phyloP scores from a whole-genome alignment of 2,329 filamentous ascomycete species.

The Clonostachys rosea region DNA sequence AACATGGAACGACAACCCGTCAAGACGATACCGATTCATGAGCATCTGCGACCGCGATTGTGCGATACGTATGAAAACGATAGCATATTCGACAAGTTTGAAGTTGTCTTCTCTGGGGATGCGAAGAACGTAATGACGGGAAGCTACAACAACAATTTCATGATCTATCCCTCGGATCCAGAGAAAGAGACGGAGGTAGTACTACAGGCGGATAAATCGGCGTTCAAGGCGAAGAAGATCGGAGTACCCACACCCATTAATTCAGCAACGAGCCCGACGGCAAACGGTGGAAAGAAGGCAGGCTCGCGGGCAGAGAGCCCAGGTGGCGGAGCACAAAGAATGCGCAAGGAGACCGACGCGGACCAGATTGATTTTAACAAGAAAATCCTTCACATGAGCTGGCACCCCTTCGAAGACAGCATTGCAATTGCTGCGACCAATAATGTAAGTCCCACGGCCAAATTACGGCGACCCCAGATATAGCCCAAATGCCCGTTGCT shows the following conservation, averaged over 20 bases:
- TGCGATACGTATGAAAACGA: slow-evolving; percentile 99
- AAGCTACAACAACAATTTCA: slow-evolving; percentile 99
- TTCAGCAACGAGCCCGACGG: slow-evolving; percentile 65
- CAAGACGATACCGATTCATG: slow-evolving; percentile 98
- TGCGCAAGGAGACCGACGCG: slow-evolving; percentile 98
- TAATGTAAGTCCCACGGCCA: slow-evolving; percentile 66
- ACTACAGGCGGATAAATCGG: slow-evolving; percentile 95
- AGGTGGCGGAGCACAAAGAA: slow-evolving; percentile 72
- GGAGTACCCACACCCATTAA: slow-evolving; percentile 97
- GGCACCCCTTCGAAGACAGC: slow-evolving; percentile 99
- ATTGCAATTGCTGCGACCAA: slow-evolving; percentile 99
- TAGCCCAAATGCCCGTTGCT: neutral
- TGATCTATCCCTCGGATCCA: slow-evolving; percentile 97
- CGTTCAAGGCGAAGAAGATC: slow-evolving; percentile 99
- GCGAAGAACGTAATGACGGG: slow-evolving; percentile 99
- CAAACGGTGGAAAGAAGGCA: slow-evolving; percentile 78
- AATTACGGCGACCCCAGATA: neutral
- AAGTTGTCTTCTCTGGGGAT: slow-evolving; percentile 97
- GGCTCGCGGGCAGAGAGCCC: slow-evolving; percentile 86
- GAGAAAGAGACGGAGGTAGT: slow-evolving; percentile 97
- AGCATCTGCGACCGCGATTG: slow-evolving; percentile 87
- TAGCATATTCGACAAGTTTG: slow-evolving; percentile 99
- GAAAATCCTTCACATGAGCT: slow-evolving; percentile 99
- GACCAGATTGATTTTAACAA: slow-evolving; percentile 99
- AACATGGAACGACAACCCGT: slow-evolving; percentile 98